Evolutionary conservation across 2,329 filamentous ascomycete species (phyloP).

Genomic region (Ambrosiella cleistominuta): DNA sequence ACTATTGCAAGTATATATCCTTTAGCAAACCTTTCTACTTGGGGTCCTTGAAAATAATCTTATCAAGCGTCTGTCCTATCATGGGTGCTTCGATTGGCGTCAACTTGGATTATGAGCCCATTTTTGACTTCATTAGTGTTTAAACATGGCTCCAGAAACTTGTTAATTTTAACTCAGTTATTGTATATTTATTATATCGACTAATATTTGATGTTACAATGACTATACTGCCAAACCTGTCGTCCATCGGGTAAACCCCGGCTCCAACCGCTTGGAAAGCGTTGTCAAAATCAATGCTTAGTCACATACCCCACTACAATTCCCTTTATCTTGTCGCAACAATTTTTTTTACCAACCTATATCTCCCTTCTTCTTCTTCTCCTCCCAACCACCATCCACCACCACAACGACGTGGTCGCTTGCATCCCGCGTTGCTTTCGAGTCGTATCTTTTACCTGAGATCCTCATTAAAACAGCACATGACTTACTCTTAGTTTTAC

Average conservation of each 20-base stretch:
- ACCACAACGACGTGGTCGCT: background rate
- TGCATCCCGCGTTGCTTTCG: background rate
- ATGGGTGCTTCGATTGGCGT: no score
- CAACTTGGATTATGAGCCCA: no score
- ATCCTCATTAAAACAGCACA: background rate
- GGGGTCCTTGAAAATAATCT: no score
- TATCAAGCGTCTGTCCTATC: no score
- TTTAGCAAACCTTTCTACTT: no score
- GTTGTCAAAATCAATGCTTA: conserved; percentile 5
- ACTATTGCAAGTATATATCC: no score
- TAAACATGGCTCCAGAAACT: no score
- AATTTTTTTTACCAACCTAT: background rate
- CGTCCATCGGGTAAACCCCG: conserved; percentile 2
- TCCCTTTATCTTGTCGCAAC: background rate
- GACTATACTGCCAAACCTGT: no score
- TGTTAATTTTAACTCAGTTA: no score
- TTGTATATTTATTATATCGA: no score
- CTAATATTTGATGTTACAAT: no score
- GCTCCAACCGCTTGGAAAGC: background rate
- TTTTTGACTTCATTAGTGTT: no score
- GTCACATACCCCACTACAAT: conserved; percentile 4
- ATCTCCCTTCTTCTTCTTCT: background rate
- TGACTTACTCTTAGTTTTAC: background rate
- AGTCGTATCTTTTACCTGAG: conserved; percentile 3
- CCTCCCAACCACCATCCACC: background rate